A percentile compares a stretch with the other conserved stretches of the same genome.
These are phyloP conservation scores for Leccinum fallax DNA, from an alignment of 1,284 basidiomycete species.

Conservation along the genomic window DNA sequence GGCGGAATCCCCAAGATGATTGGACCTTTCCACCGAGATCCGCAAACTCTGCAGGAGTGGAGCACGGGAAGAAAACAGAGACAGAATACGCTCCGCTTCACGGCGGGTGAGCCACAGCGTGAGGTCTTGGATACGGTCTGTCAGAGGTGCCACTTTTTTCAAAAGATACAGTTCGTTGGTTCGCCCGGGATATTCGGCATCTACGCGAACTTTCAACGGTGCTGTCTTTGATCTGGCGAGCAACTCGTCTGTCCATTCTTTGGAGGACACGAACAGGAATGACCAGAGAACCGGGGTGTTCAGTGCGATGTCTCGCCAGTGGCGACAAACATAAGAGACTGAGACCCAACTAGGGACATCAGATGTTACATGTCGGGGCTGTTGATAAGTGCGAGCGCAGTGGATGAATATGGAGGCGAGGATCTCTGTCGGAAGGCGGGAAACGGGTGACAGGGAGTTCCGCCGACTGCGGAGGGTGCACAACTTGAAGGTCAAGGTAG, in stretches of 20 bases:
- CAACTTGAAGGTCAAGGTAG: constrained; percentile 30
- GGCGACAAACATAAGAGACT: constrained; percentile 38
- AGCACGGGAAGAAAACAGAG: constrained; percentile 20
- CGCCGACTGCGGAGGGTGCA: constrained; percentile 34
- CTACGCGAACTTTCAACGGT: constrained; percentile 31
- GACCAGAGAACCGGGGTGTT: constrained; percentile 41
- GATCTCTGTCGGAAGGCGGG: constrained; percentile 35
- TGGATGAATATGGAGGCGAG: constrained; percentile 31
- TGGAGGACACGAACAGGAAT: constrained; percentile 29
- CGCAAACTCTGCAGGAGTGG: constrained; percentile 20
- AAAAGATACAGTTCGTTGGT: constrained; percentile 22
- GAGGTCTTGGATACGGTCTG: constrained; percentile 27
- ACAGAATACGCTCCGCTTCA: constrained; percentile 15
- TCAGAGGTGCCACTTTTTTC: constrained; percentile 22
- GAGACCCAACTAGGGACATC: constrained; percentile 22
- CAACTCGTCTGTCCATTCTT: constrained; percentile 37
- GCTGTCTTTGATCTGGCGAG: constrained; percentile 39
- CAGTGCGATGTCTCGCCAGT: constrained; percentile 41
- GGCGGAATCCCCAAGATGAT: constrained; percentile 11
- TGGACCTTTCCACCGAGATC: constrained; percentile 14
- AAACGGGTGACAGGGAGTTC: constrained; percentile 36
- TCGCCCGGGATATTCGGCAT: constrained; percentile 19
- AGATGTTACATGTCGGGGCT: not conserved
- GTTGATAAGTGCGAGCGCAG: constrained; percentile 8
- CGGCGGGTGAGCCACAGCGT: constrained; percentile 11